Conservation (phyloP, 2,329 filamentous ascomycete genomes). For the Xylaria sp. region DNA sequence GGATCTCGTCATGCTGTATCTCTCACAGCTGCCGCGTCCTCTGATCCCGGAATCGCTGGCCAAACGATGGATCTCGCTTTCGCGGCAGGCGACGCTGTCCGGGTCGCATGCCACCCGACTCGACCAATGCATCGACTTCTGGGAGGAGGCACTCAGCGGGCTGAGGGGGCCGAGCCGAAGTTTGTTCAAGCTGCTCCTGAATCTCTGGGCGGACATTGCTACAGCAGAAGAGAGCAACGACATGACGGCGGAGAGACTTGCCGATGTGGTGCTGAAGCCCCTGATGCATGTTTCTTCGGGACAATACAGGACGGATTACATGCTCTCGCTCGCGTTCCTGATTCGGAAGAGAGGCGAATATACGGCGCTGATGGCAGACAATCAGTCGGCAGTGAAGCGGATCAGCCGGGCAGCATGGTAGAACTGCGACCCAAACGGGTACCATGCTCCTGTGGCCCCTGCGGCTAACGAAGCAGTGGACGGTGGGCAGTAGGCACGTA, state of each 20-base stretch:
- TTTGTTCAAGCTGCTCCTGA: conserved; percentile 57
- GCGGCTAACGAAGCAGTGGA: not conserved
- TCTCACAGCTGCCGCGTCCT: conserved; percentile 55
- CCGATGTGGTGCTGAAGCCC: conserved; percentile 53
- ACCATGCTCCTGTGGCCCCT: not conserved
- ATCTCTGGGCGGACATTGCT: conserved; percentile 57
- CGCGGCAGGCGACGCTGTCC: conserved; percentile 53
- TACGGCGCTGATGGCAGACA: conserved; percentile 51
- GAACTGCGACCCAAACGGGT: not conserved
- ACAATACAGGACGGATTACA: conserved; percentile 54
- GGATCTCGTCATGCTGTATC: conserved; percentile 54
- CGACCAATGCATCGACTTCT: conserved; percentile 59
- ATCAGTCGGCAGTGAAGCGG: conserved; percentile 43
- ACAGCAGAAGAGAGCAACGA: conserved; percentile 54
- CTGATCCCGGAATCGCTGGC: conserved; percentile 54
- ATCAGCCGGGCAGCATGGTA: conserved; percentile 47
- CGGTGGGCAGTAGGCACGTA: not conserved
- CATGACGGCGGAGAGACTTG: conserved; percentile 58
- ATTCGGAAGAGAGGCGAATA: conserved; percentile 58
- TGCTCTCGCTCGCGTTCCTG: conserved; percentile 58
- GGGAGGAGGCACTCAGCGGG: conserved; percentile 58
- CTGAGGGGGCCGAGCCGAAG: conserved; percentile 53
- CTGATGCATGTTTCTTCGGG: conserved; percentile 53
- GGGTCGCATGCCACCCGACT: conserved; percentile 51
- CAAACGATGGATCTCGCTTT: conserved; percentile 56